phyloP scores from a whole-genome alignment of 768 basidiomycete genomes.

The Boletus reticuloceps region DNA sequence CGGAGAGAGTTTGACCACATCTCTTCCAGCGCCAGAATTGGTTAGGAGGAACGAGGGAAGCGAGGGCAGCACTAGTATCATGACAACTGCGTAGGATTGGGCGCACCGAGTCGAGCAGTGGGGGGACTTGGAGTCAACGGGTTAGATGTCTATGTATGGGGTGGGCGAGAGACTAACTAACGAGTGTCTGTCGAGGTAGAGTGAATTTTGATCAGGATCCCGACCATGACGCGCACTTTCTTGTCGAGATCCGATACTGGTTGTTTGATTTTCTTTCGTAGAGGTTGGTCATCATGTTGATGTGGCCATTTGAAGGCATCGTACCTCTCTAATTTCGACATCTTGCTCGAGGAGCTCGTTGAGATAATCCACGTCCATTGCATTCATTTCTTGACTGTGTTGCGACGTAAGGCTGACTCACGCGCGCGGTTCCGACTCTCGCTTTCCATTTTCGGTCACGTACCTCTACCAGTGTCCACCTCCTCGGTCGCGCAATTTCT shows the following conservation, averaged over 20 bases:
- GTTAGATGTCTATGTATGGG: conserved; percentile 10
- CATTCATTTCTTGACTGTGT: conserved; percentile 45
- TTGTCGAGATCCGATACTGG: conserved; percentile 74
- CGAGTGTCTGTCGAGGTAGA: conserved; percentile 62
- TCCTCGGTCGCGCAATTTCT: neutral
- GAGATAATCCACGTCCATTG: conserved; percentile 51
- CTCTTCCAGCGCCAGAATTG: conserved; percentile 84
- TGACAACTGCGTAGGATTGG: conserved; percentile 56
- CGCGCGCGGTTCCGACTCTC: neutral
- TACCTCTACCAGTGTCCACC: neutral
- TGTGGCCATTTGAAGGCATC: conserved; percentile 4
- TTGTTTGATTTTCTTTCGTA: conserved; percentile 71
- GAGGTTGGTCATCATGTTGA: neutral
- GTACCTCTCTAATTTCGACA: conserved; percentile 62
- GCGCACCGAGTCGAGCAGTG: conserved; percentile 53
- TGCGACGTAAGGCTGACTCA: conserved; percentile 5
- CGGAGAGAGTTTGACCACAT: conserved; percentile 76
- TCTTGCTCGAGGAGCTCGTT: conserved; percentile 63
- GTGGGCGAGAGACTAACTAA: conserved; percentile 34
- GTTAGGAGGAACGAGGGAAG: conserved; percentile 58
- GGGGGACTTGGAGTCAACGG: conserved; percentile 46
- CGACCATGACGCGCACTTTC: conserved; percentile 67
- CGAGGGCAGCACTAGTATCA: conserved; percentile 50
- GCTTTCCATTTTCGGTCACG: conserved; percentile 14
- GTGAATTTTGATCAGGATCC: conserved; percentile 76